Percentiles rank a stretch among this genome's conserved stretches.
Evolutionary conservation across 768 basidiomycete species (phyloP).

Genomic region (Guyanaporus albipodus): DNA sequence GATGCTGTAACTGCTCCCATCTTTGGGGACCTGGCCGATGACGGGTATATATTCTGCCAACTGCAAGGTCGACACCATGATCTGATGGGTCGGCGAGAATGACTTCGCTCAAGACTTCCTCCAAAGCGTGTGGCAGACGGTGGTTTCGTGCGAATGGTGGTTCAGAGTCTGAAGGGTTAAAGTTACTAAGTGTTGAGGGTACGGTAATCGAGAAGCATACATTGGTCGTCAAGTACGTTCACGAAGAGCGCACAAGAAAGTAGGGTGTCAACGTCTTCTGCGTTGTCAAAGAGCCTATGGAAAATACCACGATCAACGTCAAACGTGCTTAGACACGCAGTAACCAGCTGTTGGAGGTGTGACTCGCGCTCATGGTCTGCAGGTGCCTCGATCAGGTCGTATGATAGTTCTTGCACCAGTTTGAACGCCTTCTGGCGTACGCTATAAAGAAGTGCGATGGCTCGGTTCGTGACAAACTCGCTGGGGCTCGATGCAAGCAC

Average conservation of each 20-base stretch:
- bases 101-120: background rate
- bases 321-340: constrained; percentile 27
- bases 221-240: constrained; percentile 4
- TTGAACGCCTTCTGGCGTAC: too few relatives aligned
- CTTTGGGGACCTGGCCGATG: background rate
- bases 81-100: background rate
- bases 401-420: constrained; percentile 30
- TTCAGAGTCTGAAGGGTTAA: background rate
- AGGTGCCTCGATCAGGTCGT: background rate
- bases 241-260: constrained; percentile 32
- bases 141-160: background rate
- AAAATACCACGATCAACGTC: constrained; percentile 9
- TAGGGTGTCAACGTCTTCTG: constrained; percentile 26
- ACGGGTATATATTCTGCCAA: background rate
- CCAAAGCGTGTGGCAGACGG: background rate
- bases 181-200: background rate
- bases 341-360: constrained; percentile 13
- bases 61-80: background rate
- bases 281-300: constrained; percentile 13
- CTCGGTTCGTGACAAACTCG: too few relatives aligned
- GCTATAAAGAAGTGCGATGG: too few relatives aligned
- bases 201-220: background rate
- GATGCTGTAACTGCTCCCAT: background rate
- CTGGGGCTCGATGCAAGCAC: too few relatives aligned
- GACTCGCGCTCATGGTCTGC: background rate